Evolutionary conservation across 1,139 yeast genomes (phyloP), one percentile per base, ranked within the genome.

Genomic region (Pichia sp.): DNA sequence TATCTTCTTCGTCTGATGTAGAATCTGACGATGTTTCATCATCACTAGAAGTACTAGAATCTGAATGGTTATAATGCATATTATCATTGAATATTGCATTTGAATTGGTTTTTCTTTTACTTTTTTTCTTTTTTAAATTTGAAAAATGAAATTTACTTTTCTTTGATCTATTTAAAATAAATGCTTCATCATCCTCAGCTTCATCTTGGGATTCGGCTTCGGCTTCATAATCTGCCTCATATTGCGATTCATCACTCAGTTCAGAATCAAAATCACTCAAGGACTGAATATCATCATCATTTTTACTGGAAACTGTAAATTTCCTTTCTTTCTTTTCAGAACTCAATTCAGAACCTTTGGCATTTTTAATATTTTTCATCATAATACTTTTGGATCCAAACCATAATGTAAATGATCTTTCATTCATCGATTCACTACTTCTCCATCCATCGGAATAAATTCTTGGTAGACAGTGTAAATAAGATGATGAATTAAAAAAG

Each of bases 321-420:
- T 19, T n/a, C 10, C 25, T 18, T 27, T 25, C 29, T 10, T 19
- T 16, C 11, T 14, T 36, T 16, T 30, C 30, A 11, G 42, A 18
- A 10, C 42, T 49, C 9, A 49, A 39, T 13, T 45, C 36, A 22
- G 42, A 22, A 16, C 53, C 49, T 41, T 30, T 49, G 30, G 53
- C 53, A 25, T 56, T 53, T 46, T 52, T 58, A n/a, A 47, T 51
- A 50, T 53, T 63, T 54, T 48, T 60, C 53, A 49, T 57, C 64
- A 75, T 69, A 5, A 75, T 70, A 51, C 85, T 68, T 60, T 83
- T 86, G 10, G 74, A 74, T 0, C 95, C 95, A 66, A 86, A 80
- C 96, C 96, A 89, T 5, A 91, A 61, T 0, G 93, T 88, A 63
- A 91, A 90, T 58, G 95, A 82, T 48, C 96, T 72, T 42, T 79